Evolutionary conservation across 2,329 filamentous ascomycete species (phyloP).

Genomic region (Penicillium digitatum): DNA sequence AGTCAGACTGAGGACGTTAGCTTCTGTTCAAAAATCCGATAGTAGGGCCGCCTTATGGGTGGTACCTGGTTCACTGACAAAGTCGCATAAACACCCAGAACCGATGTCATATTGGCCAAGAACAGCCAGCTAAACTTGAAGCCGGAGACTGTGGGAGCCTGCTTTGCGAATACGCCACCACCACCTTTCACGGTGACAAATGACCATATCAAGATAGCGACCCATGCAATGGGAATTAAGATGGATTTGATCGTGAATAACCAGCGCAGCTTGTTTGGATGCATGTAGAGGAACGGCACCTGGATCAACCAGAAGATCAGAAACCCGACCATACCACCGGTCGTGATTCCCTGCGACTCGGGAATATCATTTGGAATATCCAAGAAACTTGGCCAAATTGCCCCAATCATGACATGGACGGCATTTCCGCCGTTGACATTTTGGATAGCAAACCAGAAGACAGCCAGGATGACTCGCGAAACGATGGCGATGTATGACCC

Average conservation of each 20-base stretch:
- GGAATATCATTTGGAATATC: conserved; percentile 40
- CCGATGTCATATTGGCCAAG: conserved; percentile 49
- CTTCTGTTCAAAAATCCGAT: background rate
- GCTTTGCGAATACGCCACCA: conserved; percentile 44
- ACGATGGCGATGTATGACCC: conserved; percentile 54
- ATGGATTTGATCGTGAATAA: conserved; percentile 40
- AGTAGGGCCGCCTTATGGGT: background rate
- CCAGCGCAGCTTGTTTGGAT: conserved; percentile 40
- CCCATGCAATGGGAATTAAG: conserved; percentile 55
- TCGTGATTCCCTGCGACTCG: conserved; percentile 44
- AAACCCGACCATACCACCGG: conserved; percentile 45
- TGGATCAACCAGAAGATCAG: conserved; percentile 46
- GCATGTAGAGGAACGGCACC: conserved; percentile 45
- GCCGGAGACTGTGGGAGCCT: conserved; percentile 47
- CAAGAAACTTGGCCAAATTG: conserved; percentile 48
- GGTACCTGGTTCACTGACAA: conserved; percentile 48
- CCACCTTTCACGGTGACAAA: conserved; percentile 53
- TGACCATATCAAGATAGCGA: conserved; percentile 62
- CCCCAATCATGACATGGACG: conserved; percentile 50
- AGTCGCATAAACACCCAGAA: conserved; percentile 52
- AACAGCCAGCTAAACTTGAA: conserved; percentile 54
- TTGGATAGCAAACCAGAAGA: conserved; percentile 65
- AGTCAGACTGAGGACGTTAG: conserved; percentile 46
- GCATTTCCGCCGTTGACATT: conserved; percentile 59
- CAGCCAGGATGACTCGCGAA: conserved; percentile 51